A percentile compares a stretch with the other conserved stretches of the same genome.
Evolutionary conservation across 495 filamentous ascomycete species (phyloP).

Genomic region (Pyronema domesticum): DNA sequence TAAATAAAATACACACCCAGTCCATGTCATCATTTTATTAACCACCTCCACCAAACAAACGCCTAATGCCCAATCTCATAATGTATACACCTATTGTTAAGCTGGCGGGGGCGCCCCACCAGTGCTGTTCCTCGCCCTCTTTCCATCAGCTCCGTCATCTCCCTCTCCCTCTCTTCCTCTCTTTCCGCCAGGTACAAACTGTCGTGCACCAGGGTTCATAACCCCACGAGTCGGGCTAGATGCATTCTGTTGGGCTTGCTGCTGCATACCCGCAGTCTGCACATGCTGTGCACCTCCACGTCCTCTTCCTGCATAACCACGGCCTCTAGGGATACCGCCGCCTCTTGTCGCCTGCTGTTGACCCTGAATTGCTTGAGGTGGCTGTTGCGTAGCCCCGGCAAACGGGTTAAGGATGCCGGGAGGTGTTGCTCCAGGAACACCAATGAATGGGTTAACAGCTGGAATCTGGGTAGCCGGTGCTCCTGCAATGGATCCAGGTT

Average conservation of each 20-base stretch:
- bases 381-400: constrained; percentile 9
- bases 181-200: constrained; percentile 16
- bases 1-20: neutral
- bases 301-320: constrained; percentile 13
- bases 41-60: neutral
- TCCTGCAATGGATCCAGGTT: constrained; percentile 9
- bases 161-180: neutral
- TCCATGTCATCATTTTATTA: neutral
- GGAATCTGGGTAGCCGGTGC: constrained; percentile 13
- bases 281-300: constrained; percentile 8
- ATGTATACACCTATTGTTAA: neutral
- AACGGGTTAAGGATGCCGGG: constrained; percentile 6
- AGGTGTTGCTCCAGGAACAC: neutral
- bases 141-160: neutral
- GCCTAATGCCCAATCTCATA: neutral
- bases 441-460: constrained; percentile 4
- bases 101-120: neutral
- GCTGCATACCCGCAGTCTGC: constrained; percentile 4
- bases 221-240: constrained; percentile 14
- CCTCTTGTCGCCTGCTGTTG: constrained; percentile 10
- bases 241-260: constrained; percentile 12
- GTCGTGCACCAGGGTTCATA: constrained; percentile 22
- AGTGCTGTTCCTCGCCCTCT: neutral
- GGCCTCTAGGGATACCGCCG: constrained; percentile 6
- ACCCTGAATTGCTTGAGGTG: constrained; percentile 10